Conservation (phyloP, 305 asterid genomes). For the Fraxinus dipetala region DNA sequence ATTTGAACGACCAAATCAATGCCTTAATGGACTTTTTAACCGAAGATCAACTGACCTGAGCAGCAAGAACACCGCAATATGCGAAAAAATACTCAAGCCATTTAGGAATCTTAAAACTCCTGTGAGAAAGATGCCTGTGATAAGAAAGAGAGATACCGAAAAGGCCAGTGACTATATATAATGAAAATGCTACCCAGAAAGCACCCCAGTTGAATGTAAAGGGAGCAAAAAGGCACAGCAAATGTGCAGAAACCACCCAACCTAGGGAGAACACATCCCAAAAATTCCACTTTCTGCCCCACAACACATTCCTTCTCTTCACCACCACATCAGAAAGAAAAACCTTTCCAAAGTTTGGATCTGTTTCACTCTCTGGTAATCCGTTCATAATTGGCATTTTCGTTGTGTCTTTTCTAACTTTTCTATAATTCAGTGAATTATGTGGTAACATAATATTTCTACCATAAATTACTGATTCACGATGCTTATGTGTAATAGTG, state of each 20-base stretch:
- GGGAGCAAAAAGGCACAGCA: constrained; percentile 54
- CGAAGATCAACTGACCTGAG: background rate
- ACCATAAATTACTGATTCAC: constrained; percentile 15
- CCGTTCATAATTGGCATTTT: constrained; percentile 25
- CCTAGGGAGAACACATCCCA: constrained; percentile 43
- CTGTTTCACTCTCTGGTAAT: constrained; percentile 10
- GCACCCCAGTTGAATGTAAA: constrained; percentile 67
- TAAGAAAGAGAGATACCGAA: constrained; percentile 70
- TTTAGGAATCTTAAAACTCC: constrained; percentile 74
- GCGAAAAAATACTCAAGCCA: constrained; percentile 78
- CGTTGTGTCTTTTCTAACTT: constrained; percentile 22
- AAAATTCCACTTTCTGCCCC: constrained; percentile 57
- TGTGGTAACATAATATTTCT: constrained; percentile 15
- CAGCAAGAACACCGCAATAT: constrained; percentile 28
- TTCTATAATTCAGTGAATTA: constrained; percentile 13
- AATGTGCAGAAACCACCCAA: constrained; percentile 49
- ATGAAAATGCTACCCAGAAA: constrained; percentile 43
- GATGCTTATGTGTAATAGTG: constrained; percentile 12
- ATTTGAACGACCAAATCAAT: too few relatives aligned
- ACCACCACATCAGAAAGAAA: constrained; percentile 62
- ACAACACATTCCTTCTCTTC: constrained; percentile 36
- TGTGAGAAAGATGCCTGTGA: constrained; percentile 65
- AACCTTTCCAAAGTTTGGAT: constrained; percentile 40
- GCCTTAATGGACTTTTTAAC: too few relatives aligned
- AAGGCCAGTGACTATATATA: constrained; percentile 61